A percentile compares a stretch with the other conserved stretches of the same genome.
phyloP scores from a whole-genome alignment of 2,329 filamentous ascomycete species.

The Microdochium bolleyi region DNA sequence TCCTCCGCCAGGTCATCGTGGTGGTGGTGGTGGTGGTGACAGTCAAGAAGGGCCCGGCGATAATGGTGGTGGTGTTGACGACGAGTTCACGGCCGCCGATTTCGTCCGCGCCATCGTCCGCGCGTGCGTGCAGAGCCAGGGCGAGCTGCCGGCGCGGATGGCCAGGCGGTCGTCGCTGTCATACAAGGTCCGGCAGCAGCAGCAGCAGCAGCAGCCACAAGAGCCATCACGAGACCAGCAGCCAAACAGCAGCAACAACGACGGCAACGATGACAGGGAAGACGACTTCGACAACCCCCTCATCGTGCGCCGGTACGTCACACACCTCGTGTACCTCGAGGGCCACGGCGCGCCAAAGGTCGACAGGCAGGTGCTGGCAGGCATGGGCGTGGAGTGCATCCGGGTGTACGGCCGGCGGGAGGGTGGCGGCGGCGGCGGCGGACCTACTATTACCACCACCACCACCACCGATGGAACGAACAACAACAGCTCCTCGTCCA shows the following conservation, averaged over 20 bases:
- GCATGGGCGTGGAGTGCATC: constrained; percentile 69
- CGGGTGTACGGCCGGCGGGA: constrained; percentile 65
- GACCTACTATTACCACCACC: neutral
- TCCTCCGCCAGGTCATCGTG: neutral
- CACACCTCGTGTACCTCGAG: constrained; percentile 75
- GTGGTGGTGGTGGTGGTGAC: neutral
- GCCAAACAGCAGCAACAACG: constrained; percentile 3
- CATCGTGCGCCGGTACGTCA: constrained; percentile 62
- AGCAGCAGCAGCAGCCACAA: neutral
- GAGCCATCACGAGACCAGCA: neutral
- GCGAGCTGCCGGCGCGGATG: constrained; percentile 18
- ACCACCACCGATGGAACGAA: no score
- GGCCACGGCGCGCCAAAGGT: constrained; percentile 62
- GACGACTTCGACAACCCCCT: constrained; percentile 16
- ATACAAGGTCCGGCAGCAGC: neutral
- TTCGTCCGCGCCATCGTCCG: constrained; percentile 75
- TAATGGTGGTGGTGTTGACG: constrained; percentile 44
- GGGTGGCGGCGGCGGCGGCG: constrained; percentile 14
- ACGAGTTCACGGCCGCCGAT: constrained; percentile 65
- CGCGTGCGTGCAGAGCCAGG: constrained; percentile 63
- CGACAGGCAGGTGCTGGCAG: constrained; percentile 53
- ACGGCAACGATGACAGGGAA: neutral
- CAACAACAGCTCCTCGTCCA: no score
- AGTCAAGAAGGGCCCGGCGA: neutral
- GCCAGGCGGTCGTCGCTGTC: neutral